phyloP scores from a whole-genome alignment of 805 yeast genomes.

The Sugiyamaella qingdaonensis region DNA sequence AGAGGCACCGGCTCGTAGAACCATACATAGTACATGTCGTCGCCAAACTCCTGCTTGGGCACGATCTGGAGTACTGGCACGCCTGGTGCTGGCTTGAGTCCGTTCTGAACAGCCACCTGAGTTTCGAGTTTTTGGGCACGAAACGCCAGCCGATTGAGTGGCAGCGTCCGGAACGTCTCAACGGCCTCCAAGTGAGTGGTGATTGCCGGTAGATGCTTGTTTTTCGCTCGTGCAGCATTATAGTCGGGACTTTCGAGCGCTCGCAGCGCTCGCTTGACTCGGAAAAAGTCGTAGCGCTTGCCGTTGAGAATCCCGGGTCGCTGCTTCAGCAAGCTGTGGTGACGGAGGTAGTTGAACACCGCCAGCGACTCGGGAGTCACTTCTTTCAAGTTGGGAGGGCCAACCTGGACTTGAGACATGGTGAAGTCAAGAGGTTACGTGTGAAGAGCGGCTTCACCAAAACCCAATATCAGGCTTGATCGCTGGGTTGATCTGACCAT shows the following conservation, averaged over 20 bases:
- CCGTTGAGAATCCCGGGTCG: constrained; percentile 76
- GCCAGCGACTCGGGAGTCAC: constrained; percentile 57
- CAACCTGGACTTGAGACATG: constrained; percentile 25
- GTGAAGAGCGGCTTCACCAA: background rate
- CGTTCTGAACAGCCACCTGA: constrained; percentile 50
- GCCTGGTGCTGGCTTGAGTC: constrained; percentile 67
- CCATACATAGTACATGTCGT: constrained; percentile 72
- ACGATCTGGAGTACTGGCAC: constrained; percentile 39
- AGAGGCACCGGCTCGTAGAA: constrained; percentile 69
- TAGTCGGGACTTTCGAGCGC: constrained; percentile 75
- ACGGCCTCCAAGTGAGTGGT: constrained; percentile 52
- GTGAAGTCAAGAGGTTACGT: background rate
- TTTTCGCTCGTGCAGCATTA: constrained; percentile 39
- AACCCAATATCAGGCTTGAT: no score
- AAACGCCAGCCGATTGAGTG: constrained; percentile 66
- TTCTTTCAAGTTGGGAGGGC: constrained; percentile 32
- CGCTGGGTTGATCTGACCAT: no score
- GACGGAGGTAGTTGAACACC: constrained; percentile 67
- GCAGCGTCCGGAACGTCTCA: constrained; percentile 59
- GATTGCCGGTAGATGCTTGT: constrained; percentile 50
- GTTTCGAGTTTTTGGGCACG: constrained; percentile 75
- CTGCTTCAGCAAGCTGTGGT: constrained; percentile 64
- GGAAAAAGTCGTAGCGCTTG: constrained; percentile 73
- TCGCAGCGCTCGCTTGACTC: constrained; percentile 73
- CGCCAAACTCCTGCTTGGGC: constrained; percentile 37